phyloP scores from a whole-genome alignment of 108 stramenopile genomes.

The Nitzschia sp. region DNA sequence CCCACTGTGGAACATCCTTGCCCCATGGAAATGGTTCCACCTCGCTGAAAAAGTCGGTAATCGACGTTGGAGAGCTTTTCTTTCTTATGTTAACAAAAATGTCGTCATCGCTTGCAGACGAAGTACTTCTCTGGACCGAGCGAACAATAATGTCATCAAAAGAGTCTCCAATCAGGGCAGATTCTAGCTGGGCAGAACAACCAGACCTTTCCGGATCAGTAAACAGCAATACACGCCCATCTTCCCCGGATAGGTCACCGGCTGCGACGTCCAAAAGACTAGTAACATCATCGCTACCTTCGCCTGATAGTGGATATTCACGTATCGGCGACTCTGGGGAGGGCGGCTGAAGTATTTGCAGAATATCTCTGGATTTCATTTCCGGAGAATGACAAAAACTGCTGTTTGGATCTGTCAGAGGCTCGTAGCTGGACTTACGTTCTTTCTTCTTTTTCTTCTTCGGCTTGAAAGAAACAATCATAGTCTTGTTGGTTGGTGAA shows the following conservation, averaged over 20 bases:
- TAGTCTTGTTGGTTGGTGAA: not conserved
- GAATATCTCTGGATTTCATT: not conserved
- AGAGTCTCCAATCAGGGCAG: not conserved
- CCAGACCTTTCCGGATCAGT: not conserved
- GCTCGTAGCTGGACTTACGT: not conserved
- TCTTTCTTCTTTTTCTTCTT: not conserved
- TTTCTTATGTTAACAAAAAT: constrained; percentile 5
- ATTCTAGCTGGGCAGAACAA: not conserved
- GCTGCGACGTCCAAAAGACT: not conserved
- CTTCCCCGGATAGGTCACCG: not conserved
- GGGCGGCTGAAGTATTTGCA: constrained; percentile 9
- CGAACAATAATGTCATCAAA: constrained; percentile 2
- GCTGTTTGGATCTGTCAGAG: not conserved
- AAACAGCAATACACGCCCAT: not conserved
- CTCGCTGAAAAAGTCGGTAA: constrained; percentile 2
- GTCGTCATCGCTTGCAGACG: not conserved
- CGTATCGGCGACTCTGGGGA: constrained; percentile 14
- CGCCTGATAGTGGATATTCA: not conserved
- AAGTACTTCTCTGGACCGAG: not conserved
- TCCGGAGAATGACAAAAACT: constrained; percentile 7
- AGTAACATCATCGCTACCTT: not conserved
- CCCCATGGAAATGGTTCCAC: too few species aligned
- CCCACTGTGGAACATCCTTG: too few species aligned
- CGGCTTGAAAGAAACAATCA: not conserved
- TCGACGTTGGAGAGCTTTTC: constrained; percentile 12